Evolutionary conservation across 1,284 basidiomycete genomes (phyloP), one percentile per base, ranked within the genome.

Genomic region (Ganoderma meredithae): DNA sequence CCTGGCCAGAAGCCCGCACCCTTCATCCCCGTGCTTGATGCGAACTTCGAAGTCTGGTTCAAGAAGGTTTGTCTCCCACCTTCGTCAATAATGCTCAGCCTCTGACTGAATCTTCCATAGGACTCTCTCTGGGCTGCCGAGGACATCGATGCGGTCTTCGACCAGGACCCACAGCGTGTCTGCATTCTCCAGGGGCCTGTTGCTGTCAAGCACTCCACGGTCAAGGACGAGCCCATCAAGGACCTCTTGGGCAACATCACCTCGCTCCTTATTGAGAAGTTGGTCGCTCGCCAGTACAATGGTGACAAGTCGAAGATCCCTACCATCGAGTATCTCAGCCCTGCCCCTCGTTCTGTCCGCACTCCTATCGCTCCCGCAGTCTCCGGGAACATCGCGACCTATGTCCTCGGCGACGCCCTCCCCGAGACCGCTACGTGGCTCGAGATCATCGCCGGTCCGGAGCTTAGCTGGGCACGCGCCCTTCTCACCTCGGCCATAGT

Each of bases 111-210:
- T 25, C 15, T n/a, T 25, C 62, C 67, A 65, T 79, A 96, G 94
- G 97, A 98, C 81, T 98, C 97, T 19, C 89, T 99, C 7, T 99
- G 97, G 97, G 95, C 95, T 58, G 93, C 96, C 7, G 98, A 99
- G 81, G 97, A 99, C 79, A 96, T 99, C 74, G 97, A 99, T 73
- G 97, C 96, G 17, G 96, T 99, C 52, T 97, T 99, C 76, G 98
- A 98, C 81, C 96, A 97, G 82, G 97, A 98, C 80, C 95, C 97
- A 40, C 95, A 99, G 82, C 93, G 98, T 74, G 97, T 99, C 47
- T 98, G 96, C 79, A 98, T 99, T 76, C 88, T 99, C 62, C 97
- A 98, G 81, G 97, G 98, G 39, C 97, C 98, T 13, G 93, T 99
- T 64, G 97, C 97, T 1, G 95, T 90, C 71, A 96, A 94, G 81